These are phyloP conservation scores for Dothiorella sarmentorum DNA, from an alignment of 2,329 filamentous ascomycete genomes.

Conservation along the genomic window DNA sequence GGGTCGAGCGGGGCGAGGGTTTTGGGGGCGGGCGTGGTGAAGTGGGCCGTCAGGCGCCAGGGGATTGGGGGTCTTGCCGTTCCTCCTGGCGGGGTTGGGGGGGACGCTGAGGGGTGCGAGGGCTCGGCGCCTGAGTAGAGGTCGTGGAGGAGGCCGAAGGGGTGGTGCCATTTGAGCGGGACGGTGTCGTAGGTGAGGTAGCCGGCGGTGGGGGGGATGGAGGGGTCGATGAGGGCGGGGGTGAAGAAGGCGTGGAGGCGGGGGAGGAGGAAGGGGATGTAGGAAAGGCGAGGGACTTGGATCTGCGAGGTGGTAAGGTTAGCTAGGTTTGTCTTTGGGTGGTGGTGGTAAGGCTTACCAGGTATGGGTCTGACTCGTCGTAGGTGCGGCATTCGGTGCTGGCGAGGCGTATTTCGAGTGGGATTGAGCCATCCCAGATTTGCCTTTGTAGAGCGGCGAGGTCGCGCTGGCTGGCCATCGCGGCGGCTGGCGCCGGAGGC, in stretches of 20 bases:
- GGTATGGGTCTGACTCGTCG: constrained; percentile 58
- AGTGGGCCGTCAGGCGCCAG: constrained; percentile 63
- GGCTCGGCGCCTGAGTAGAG: constrained; percentile 60
- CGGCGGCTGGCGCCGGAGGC: constrained; percentile 20
- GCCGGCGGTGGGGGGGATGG: constrained; percentile 50
- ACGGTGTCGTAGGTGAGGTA: constrained; percentile 68
- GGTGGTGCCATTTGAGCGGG: constrained; percentile 69
- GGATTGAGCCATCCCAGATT: constrained; percentile 59
- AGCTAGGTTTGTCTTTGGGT: not conserved
- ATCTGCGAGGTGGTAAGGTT: constrained; percentile 45
- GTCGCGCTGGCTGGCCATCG: constrained; percentile 27
- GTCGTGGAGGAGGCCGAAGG: constrained; percentile 66
- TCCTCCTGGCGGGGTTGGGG: not conserved
- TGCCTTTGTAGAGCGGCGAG: constrained; percentile 44
- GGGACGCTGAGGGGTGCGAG: constrained; percentile 24
- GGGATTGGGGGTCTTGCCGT: too few relatives aligned
- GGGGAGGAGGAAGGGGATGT: constrained; percentile 63
- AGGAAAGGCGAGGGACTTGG: constrained; percentile 62
- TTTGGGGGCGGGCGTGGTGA: constrained; percentile 55
- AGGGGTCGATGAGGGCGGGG: constrained; percentile 55
- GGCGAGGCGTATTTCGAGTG: constrained; percentile 58
- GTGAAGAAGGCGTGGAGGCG: constrained; percentile 62
- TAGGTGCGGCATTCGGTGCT: constrained; percentile 59
- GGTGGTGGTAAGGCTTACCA: constrained; percentile 45
- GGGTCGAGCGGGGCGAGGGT: constrained; percentile 57